Conservation (phyloP, 805 yeast genomes). For the Maudiozyma pseudohumilis region DNA sequence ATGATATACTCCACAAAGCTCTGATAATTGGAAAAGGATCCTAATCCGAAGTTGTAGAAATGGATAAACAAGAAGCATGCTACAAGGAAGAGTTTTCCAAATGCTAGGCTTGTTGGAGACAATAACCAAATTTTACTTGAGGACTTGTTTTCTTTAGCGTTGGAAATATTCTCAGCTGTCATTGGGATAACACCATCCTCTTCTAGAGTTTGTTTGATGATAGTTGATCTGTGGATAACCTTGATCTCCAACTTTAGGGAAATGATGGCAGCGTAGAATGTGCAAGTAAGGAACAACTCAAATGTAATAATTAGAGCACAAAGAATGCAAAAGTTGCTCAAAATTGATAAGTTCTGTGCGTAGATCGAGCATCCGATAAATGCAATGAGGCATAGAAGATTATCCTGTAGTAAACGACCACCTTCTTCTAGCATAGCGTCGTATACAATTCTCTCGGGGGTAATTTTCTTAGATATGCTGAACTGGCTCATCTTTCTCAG, state of each 20-base stretch:
- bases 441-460: constrained; percentile 25
- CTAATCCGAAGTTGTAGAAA: constrained; percentile 56
- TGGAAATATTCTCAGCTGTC: constrained; percentile 61
- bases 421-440: constrained; percentile 31
- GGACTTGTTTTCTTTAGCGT: constrained; percentile 17
- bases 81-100: constrained; percentile 52
- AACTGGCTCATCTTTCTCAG: constrained; percentile 30
- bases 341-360: constrained; percentile 59
- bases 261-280: constrained; percentile 75
- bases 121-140: constrained; percentile 15
- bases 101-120: constrained; percentile 37
- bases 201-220: constrained; percentile 69
- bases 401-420: constrained; percentile 50
- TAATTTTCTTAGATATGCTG: constrained; percentile 26
- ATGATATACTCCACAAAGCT: constrained; percentile 1
- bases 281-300: constrained; percentile 64
- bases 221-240: constrained; percentile 71
- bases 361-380: constrained; percentile 56
- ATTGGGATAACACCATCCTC: constrained; percentile 80
- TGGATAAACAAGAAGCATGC: constrained; percentile 53
- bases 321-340: constrained; percentile 71
- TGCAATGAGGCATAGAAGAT: constrained; percentile 59
- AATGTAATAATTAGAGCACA: constrained; percentile 57
- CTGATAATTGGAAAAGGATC: constrained; percentile 35
- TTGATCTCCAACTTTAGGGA: constrained; percentile 83